Conservation (phyloP, 768 basidiomycete species). For the Fomitopsis pulvina region DNA sequence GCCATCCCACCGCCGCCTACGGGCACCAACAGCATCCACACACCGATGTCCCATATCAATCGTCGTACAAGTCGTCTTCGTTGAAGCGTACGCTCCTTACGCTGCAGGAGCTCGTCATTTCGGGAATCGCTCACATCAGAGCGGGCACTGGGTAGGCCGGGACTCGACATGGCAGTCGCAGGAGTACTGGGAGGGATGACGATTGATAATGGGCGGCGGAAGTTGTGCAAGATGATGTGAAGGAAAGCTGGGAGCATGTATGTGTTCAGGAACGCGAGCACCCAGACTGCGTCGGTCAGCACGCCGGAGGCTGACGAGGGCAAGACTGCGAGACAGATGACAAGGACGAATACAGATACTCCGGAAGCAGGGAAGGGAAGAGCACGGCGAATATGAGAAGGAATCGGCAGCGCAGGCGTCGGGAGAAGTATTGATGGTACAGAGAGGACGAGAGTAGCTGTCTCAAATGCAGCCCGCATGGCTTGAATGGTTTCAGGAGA, state of each 20-base stretch:
- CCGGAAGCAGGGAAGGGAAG: conserved; percentile 42
- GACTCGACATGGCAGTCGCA: conserved; percentile 15
- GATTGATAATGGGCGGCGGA: conserved; percentile 79
- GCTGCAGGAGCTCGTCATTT: conserved; percentile 68
- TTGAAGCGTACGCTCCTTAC: conserved; percentile 85
- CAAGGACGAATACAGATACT: conserved; percentile 32
- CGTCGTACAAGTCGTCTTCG: conserved; percentile 63
- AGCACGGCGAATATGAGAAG: conserved; percentile 33
- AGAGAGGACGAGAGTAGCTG: conserved; percentile 47
- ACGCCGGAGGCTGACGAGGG: conserved; percentile 32
- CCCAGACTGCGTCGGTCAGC: conserved; percentile 42
- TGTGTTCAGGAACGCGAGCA: conserved; percentile 46
- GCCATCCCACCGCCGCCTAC: conserved; percentile 47
- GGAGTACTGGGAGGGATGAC: conserved; percentile 52
- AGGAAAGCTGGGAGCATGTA: conserved; percentile 67
- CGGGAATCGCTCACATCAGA: conserved; percentile 26
- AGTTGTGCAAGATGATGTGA: conserved; percentile 79
- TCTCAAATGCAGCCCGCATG: conserved; percentile 32
- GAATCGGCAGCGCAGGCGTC: conserved; percentile 44
- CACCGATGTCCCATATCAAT: conserved; percentile 77
- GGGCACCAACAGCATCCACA: conserved; percentile 67
- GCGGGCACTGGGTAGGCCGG: conserved; percentile 13
- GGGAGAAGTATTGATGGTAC: conserved; percentile 56
- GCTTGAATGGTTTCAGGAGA: conserved; percentile 17
- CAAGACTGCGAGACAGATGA: conserved; percentile 40